Conservation (phyloP, 345 rosid genomes). For the Sonneratia alba region DNA sequence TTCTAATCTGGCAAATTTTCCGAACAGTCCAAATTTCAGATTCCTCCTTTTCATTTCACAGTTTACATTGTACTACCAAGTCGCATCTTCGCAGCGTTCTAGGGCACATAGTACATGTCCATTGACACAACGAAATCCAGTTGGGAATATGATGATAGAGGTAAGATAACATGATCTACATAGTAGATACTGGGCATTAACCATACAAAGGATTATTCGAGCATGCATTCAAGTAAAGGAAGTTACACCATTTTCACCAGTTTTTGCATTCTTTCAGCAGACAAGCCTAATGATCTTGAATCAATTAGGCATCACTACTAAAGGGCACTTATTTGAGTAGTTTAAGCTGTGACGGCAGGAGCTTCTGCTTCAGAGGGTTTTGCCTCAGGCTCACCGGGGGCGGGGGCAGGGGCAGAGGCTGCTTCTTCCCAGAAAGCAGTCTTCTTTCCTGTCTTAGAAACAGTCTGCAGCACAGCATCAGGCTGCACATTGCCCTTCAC, state of each 20-base stretch:
- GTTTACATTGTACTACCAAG: background rate
- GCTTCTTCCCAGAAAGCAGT: slow-evolving; percentile 76
- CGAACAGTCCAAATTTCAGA: too few species aligned
- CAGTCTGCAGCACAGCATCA: slow-evolving; percentile 65
- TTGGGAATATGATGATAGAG: background rate
- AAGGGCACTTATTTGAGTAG: background rate
- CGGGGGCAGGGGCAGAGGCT: slow-evolving; percentile 27
- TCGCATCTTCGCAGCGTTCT: background rate
- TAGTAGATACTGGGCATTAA: background rate
- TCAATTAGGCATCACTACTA: background rate
- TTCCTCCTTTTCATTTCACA: too few species aligned
- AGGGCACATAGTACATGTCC: background rate
- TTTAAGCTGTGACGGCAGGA: background rate
- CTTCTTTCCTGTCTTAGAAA: slow-evolving; percentile 70
- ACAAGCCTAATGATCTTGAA: background rate
- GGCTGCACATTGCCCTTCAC: slow-evolving; percentile 84
- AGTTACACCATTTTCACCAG: background rate
- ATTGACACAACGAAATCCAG: background rate
- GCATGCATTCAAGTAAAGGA: background rate
- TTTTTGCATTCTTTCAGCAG: background rate
- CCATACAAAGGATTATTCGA: background rate
- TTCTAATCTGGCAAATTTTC: too few species aligned
- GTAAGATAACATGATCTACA: background rate
- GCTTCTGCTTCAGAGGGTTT: slow-evolving; percentile 8
- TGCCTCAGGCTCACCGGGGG: background rate